Evolutionary conservation across 257 asterid genomes (phyloP), one percentile per base, ranked within the genome.

Genomic region (Nicotiana tomentosiformis): DNA sequence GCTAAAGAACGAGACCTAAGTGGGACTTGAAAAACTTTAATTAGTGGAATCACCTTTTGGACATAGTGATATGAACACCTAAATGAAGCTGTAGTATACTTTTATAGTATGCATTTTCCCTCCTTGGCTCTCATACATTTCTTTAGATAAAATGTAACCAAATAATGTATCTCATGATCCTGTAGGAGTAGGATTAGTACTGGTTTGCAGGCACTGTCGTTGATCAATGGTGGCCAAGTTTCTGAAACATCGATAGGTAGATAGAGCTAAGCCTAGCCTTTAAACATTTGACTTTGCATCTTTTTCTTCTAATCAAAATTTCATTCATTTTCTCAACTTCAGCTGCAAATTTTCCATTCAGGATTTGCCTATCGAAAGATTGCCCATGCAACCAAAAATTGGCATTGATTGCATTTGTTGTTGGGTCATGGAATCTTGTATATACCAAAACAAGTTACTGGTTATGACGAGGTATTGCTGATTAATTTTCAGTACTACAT

Each of bases 401-500:
- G 5, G 4, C 80, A 74, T 26, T 74, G 64, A 74, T 9, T 51
- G 43, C 43, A 74, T 49, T 74, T 74, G 80, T 26, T 74, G 80
- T 23, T 4, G 43, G 23, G 46, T 26, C 80, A 23, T 70, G 20
- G 20, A 26, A 8, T 51, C 15, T 74, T 26, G 64, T 49, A 26
- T 74, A 14, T 51, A 4, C 80, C 26, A 74, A 26, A 74, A 51
- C 26, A 74, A 15, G 26, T 74, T 12, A 14, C 39, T 37, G 7
- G 79, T 20, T 46, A 20, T 72, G 61, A 74, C 80, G 51, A 74
- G 80, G 62, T 23, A 72, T 72, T 14, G 14, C 79, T 74, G 39
- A 74, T 46, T 2, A 93, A 85, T 43, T 90, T 89, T 70, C 66
- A 57, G 77, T 20, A 37, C 58, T 79, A 79, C 39, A 14, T 77